Conservation (phyloP, 257 asterid species). For the Solanum arcanum region DNA sequence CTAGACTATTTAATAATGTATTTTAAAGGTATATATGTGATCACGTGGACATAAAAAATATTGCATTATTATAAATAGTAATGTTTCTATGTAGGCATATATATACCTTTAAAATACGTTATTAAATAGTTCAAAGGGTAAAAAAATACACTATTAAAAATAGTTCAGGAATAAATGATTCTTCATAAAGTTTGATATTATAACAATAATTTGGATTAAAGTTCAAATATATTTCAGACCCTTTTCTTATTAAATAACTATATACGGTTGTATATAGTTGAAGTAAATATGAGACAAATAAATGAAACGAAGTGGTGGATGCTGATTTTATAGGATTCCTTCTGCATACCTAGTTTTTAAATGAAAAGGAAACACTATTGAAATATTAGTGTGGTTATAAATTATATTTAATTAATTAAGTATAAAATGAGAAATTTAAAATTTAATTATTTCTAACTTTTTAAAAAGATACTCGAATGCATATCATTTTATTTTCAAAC, state of each 20-base stretch:
- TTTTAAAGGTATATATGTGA: too few species aligned
- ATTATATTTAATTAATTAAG: not conserved
- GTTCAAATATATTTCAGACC: too few species aligned
- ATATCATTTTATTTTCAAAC: not conserved
- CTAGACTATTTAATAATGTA: too few species aligned
- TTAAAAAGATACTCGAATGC: not conserved
- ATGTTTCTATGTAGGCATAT: too few species aligned
- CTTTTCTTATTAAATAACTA: not conserved
- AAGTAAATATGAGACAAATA: not conserved
- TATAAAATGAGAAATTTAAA: not conserved
- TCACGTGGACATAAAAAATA: too few species aligned
- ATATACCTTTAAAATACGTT: too few species aligned
- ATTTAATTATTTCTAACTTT: not conserved
- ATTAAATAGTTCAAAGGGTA: too few species aligned
- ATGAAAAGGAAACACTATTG: not conserved
- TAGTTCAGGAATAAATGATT: fast-evolving
- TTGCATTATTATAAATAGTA: too few species aligned
- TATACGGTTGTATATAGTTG: not conserved
- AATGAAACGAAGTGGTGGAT: not conserved
- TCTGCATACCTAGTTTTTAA: not conserved
- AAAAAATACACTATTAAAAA: too few species aligned
- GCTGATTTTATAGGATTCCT: not conserved
- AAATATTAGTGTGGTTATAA: not conserved
- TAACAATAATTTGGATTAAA: too few species aligned
- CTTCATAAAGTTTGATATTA: too few species aligned